Percentiles rank a stretch among this genome's conserved stretches.
phyloP scores from a whole-genome alignment of 169 alveolate species.

The Plasmodium fragile region DNA sequence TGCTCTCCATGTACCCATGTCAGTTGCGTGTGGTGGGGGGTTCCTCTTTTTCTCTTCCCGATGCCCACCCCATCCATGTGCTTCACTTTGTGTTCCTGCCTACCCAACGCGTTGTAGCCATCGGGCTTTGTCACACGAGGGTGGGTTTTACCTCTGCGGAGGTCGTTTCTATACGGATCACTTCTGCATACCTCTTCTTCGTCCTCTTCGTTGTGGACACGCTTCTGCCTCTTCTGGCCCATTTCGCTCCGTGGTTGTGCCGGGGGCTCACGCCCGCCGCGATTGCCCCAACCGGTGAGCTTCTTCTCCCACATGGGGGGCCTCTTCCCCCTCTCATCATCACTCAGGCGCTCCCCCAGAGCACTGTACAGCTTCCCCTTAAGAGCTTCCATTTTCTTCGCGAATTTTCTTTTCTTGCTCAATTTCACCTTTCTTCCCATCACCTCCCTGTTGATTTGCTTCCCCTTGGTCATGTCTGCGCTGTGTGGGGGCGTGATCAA shows the following conservation, averaged over 20 bases:
- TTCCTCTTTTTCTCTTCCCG: not conserved
- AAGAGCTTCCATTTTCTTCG: not conserved
- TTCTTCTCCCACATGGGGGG: not conserved
- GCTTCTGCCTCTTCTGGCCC: not conserved
- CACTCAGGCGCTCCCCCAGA: not conserved
- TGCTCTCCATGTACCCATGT: not conserved
- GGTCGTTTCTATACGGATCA: not conserved
- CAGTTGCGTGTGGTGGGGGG: not conserved
- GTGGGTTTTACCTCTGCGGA: not conserved
- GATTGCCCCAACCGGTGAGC: too few relatives aligned
- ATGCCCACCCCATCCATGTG: not conserved
- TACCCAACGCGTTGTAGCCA: not conserved
- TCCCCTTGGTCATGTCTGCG: not conserved
- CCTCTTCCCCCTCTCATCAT: not conserved
- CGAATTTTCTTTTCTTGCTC: not conserved
- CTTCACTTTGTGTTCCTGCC: not conserved
- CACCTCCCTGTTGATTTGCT: not conserved
- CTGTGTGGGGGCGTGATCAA: not conserved
- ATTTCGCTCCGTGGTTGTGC: not conserved
- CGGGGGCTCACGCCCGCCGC: too few relatives aligned
- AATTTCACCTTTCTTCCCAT: not conserved
- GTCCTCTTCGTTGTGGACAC: not conserved
- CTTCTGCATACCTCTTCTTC: not conserved
- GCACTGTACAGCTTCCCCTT: not conserved
- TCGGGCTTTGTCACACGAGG: not conserved